phyloP scores from a whole-genome alignment of 2,329 filamentous ascomycete genomes.

The Monascus ruber region DNA sequence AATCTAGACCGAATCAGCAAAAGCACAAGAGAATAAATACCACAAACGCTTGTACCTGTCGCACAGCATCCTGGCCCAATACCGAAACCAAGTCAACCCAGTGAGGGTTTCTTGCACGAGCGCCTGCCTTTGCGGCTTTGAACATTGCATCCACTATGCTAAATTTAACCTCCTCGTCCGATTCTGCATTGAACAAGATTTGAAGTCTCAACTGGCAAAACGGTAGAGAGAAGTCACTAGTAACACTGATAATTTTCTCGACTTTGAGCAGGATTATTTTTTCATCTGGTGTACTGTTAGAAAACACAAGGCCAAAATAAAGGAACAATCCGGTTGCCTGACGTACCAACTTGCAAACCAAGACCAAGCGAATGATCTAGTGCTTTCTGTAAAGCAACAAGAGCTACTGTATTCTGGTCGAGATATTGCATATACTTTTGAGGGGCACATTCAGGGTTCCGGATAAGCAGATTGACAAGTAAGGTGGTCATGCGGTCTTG shows the following conservation, averaged over 20 bases:
- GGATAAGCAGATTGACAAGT: constrained; percentile 23
- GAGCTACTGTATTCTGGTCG: constrained; percentile 15
- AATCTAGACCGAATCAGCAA: constrained; percentile 17
- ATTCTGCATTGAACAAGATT: constrained; percentile 24
- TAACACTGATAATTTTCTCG: constrained; percentile 23
- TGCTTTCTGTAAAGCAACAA: constrained; percentile 17
- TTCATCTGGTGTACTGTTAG: constrained; percentile 5
- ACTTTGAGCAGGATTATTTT: constrained; percentile 17
- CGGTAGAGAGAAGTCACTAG: constrained; percentile 32
- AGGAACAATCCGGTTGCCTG: constrained; percentile 2
- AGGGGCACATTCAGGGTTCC: constrained; percentile 17
- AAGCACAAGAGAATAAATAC: constrained; percentile 3
- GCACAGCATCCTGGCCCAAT: constrained; percentile 26
- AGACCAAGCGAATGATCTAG: constrained; percentile 23
- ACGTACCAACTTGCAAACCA: constrained; percentile 5
- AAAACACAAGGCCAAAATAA: not conserved
- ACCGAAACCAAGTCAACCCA: constrained; percentile 30
- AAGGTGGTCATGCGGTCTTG: constrained; percentile 15
- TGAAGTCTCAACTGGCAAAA: constrained; percentile 33
- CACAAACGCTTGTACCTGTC: constrained; percentile 16
- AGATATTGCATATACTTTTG: constrained; percentile 20
- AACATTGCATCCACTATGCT: constrained; percentile 30
- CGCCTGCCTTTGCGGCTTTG: constrained; percentile 26
- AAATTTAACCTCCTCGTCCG: constrained; percentile 15
- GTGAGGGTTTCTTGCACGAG: constrained; percentile 20